Conservation (phyloP, 2,329 filamentous ascomycete genomes). For the Aschersonia sp. region DNA sequence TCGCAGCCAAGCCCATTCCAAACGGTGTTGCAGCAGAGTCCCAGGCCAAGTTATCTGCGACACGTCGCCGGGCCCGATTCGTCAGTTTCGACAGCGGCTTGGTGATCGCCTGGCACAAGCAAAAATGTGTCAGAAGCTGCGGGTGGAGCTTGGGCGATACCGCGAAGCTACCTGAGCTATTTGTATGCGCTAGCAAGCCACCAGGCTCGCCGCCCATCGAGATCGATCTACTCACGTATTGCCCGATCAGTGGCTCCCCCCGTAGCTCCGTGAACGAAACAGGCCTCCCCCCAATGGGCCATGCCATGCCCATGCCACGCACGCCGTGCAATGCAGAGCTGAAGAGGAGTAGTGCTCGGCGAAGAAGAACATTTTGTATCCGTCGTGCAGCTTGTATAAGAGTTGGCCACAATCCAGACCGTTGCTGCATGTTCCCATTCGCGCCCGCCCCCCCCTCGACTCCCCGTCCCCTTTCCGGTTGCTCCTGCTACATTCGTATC, state of each 20-base stretch:
- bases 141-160: neutral
- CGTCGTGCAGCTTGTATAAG: neutral
- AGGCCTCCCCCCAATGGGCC: neutral
- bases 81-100: neutral
- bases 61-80: neutral
- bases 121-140: neutral
- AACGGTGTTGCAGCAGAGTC: neutral
- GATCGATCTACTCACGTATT: conserved; percentile 4
- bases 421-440: neutral
- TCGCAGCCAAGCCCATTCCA: neutral
- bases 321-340: neutral
- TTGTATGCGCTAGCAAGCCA: conserved; percentile 1
- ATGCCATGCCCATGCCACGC: neutral
- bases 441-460: neutral
- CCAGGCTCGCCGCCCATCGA: conserved; percentile 2
- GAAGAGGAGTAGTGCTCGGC: too few species aligned
- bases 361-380: too few species aligned
- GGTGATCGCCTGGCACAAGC: neutral
- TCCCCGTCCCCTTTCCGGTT: neutral
- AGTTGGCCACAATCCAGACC: neutral
- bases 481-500: neutral
- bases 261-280: neutral
- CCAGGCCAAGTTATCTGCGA: neutral
- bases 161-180: conserved; percentile 1
- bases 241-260: conserved; percentile 2